phyloP scores from a whole-genome alignment of 805 yeast genomes.

The Hanseniaspora vineae region DNA sequence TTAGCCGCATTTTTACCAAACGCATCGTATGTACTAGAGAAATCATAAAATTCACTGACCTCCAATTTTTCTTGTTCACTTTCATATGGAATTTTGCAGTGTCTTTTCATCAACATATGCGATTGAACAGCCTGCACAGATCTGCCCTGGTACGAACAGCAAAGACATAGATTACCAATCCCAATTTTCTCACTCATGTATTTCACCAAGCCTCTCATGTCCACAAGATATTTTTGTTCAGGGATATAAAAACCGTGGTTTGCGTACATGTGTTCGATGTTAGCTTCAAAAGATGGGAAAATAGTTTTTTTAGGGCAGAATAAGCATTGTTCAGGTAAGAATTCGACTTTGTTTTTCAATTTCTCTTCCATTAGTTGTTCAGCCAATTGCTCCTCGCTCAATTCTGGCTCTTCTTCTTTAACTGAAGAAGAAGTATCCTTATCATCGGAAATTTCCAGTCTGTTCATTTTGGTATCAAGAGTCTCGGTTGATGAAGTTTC shows the following conservation, averaged over 20 bases:
- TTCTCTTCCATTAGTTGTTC: constrained; percentile 29
- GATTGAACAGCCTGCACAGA: constrained; percentile 78
- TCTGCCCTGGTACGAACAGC: constrained; percentile 76
- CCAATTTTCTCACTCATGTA: constrained; percentile 88
- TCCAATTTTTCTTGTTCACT: constrained; percentile 72
- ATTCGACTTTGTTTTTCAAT: constrained; percentile 28
- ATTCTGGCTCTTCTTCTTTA: constrained; percentile 7
- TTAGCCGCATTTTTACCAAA: constrained; percentile 5
- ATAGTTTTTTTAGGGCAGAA: constrained; percentile 38
- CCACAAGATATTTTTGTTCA: constrained; percentile 58
- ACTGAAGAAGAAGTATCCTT: neutral
- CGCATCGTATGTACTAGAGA: constrained; percentile 50
- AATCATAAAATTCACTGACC: constrained; percentile 84
- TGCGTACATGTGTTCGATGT: constrained; percentile 62
- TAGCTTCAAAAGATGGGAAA: constrained; percentile 30
- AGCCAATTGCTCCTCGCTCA: constrained; percentile 23
- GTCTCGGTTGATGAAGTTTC: constrained; percentile 1
- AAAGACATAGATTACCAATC: constrained; percentile 78
- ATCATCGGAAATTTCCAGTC: neutral
- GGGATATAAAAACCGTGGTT: constrained; percentile 83
- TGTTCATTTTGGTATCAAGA: neutral
- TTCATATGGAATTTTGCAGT: constrained; percentile 84
- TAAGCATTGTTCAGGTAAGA: constrained; percentile 39
- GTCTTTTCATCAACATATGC: constrained; percentile 81
- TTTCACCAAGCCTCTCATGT: constrained; percentile 57